Percentiles rank a stretch among this genome's conserved stretches.
These are phyloP conservation scores for Nigrospora oryzae DNA, from an alignment of 2,329 filamentous ascomycete genomes.

Conservation along the genomic window DNA sequence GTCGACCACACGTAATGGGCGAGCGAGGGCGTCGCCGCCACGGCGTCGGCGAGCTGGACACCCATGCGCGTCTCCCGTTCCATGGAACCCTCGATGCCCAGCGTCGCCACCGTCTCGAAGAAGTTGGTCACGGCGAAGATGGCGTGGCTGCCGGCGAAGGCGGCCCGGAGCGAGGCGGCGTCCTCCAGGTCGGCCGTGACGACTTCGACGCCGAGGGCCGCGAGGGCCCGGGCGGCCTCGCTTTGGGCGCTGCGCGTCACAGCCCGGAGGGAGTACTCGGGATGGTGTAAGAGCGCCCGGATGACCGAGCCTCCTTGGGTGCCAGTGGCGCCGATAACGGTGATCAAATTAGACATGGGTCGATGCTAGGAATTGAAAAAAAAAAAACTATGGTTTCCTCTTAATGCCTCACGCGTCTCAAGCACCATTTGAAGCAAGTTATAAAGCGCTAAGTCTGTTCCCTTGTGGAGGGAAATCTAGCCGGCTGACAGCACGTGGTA, in stretches of 20 bases:
- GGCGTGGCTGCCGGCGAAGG: slow-evolving; percentile 10
- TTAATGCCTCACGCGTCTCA: no score
- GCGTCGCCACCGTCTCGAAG: neutral
- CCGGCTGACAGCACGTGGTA: no score
- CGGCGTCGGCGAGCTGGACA: slow-evolving; percentile 1
- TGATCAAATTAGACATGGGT: slow-evolving; percentile 7
- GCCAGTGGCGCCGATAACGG: slow-evolving; percentile 12
- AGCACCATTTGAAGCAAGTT: no score
- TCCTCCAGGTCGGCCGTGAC: slow-evolving; percentile 9
- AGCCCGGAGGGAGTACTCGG: slow-evolving; percentile 9
- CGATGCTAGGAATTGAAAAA: neutral
- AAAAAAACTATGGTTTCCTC: no score
- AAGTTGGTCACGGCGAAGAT: slow-evolving; percentile 13
- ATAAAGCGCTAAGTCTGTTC: no score
- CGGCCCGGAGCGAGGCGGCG: slow-evolving; percentile 3
- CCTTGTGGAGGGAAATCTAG: no score
- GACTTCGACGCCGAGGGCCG: slow-evolving; percentile 7
- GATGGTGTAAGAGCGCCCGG: slow-evolving; percentile 6
- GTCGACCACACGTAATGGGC: slow-evolving; percentile 3
- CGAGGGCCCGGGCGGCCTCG: slow-evolving; percentile 5
- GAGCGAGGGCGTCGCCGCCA: neutral
- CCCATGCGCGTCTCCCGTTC: slow-evolving; percentile 1
- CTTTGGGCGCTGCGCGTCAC: slow-evolving; percentile 7
- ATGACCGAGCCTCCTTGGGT: slow-evolving; percentile 12
- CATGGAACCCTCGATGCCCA: neutral